These are phyloP conservation scores for Nyssa sinensis DNA, from an alignment of 148 eudicot species.

Conservation along the genomic window DNA sequence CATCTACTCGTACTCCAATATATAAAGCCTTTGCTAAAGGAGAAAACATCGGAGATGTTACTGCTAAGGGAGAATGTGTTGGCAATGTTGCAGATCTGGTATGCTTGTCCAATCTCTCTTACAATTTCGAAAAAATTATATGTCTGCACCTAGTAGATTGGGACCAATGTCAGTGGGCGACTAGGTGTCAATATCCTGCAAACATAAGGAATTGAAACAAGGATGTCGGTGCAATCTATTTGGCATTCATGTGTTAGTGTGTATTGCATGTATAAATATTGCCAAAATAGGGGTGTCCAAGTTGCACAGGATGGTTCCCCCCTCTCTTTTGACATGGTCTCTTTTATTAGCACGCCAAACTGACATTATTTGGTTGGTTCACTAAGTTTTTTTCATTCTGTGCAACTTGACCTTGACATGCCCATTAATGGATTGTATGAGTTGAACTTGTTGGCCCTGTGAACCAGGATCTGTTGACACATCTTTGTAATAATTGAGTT, in stretches of 20 bases:
- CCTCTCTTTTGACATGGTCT: not conserved
- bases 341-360: not conserved
- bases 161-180: not conserved
- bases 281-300: not conserved
- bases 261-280: not conserved
- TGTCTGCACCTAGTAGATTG: not conserved
- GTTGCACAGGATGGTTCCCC: not conserved
- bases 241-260: not conserved
- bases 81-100: conserved; percentile 97
- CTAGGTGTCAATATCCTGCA: not conserved
- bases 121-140: not conserved
- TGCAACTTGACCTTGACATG: not conserved
- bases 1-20: conserved; percentile 97
- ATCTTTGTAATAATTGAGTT: too few species aligned
- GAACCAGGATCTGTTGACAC: too few species aligned
- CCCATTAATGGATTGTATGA: not conserved
- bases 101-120: conserved; percentile 22
- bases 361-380: not conserved
- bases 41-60: conserved; percentile 98
- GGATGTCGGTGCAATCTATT: not conserved
- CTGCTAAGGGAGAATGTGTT: conserved; percentile 99
- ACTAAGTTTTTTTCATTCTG: not conserved
- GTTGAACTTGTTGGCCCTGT: not conserved
- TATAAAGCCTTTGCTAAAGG: conserved; percentile 98
- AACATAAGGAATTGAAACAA: not conserved